These are phyloP conservation scores for Syzygium malaccense DNA, from an alignment of 441 rosid genomes.

Conservation along the genomic window DNA sequence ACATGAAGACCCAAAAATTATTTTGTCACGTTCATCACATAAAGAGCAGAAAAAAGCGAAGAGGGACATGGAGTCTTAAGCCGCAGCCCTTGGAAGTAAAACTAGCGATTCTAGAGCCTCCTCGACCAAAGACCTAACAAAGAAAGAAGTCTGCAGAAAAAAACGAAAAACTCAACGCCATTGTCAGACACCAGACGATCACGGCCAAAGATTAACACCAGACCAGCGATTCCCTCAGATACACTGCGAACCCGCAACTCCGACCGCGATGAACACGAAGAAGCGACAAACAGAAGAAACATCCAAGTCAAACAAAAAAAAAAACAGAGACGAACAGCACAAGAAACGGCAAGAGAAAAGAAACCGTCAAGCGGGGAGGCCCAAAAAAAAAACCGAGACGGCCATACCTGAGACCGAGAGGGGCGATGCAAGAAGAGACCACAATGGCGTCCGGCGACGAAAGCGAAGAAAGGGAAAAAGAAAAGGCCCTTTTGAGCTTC, in stretches of 20 bases:
- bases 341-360: background rate
- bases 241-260: background rate
- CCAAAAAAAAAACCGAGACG: background rate
- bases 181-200: background rate
- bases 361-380: background rate
- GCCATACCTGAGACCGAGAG: conserved; percentile 7
- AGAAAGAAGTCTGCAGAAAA: background rate
- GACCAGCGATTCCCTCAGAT: background rate
- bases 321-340: background rate
- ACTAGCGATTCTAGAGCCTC: background rate
- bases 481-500: background rate
- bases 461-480: background rate
- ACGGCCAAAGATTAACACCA: background rate
- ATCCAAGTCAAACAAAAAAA: background rate
- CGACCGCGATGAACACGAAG: background rate
- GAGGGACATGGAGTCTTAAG: background rate
- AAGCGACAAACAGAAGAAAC: background rate
- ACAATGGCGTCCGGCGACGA: background rate
- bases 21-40: background rate
- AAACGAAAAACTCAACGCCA: background rate
- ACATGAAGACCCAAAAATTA: background rate
- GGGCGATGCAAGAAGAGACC: background rate
- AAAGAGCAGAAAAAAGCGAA: background rate
- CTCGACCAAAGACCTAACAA: background rate
- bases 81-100: background rate